Evolutionary conservation across 441 rosid genomes (phyloP).

Genomic region (Hypseocharis bilobata): DNA sequence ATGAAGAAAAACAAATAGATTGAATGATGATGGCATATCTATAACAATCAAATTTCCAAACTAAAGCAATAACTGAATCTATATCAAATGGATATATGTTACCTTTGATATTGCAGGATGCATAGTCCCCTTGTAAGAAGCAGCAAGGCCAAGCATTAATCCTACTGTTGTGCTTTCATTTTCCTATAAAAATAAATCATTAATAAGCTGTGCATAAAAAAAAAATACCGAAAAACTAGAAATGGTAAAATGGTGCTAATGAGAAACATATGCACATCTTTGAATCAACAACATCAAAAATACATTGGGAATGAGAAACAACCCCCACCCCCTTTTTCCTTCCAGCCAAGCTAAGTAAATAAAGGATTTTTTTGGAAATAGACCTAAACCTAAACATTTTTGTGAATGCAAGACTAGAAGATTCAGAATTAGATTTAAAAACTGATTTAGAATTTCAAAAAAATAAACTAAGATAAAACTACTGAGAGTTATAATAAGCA

Average conservation of each 20-base stretch:
- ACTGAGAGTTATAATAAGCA: constrained; percentile 14
- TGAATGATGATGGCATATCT: not conserved
- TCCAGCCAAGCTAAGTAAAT: too few relatives aligned
- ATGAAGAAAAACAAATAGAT: constrained; percentile 12
- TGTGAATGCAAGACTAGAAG: not conserved
- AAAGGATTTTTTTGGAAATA: too few relatives aligned
- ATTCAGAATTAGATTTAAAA: not conserved
- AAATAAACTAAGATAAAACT: constrained; percentile 9
- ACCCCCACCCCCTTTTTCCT: too few relatives aligned
- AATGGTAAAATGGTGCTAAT: constrained; percentile 3
- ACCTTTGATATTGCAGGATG: constrained; percentile 91
- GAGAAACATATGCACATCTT: not conserved
- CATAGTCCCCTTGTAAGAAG: constrained; percentile 91
- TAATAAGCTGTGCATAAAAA: constrained; percentile 15
- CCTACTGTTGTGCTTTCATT: constrained; percentile 94
- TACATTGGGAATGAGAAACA: too few relatives aligned
- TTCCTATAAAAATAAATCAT: constrained; percentile 38
- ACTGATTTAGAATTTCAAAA: not conserved
- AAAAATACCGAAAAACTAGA: too few relatives aligned
- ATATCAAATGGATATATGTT: constrained; percentile 6
- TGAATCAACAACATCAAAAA: not conserved
- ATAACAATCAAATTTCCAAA: too few relatives aligned
- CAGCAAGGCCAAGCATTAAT: constrained; percentile 92
- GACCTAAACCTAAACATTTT: not conserved
- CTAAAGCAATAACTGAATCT: not conserved